Base-by-base conservation (phyloP, 306 rosid species). In the Sindora glabra region DNA sequence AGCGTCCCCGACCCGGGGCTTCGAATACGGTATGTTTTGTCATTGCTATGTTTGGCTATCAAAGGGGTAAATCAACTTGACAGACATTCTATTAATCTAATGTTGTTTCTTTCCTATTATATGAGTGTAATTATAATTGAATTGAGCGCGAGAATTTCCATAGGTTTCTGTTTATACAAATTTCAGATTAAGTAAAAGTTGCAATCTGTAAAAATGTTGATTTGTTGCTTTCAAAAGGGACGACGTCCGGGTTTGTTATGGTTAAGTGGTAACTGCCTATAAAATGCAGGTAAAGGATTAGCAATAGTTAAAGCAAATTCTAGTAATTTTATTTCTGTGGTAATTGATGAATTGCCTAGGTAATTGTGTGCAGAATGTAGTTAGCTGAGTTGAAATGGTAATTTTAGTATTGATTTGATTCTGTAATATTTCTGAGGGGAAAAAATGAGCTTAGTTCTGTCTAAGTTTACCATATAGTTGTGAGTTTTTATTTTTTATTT, bases 1-100 rank as follows among this genome's bases (percentile, higher is more conserved):
- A 85, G 59, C 92, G 86, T 52, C 86, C 78, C 19, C 49, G 86
- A 19, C 78, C 78, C 9, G 88, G 68, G 38, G 71, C 66, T 58
- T 76, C 78, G 3, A 85, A 79, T 26, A 74, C 88, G 73, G 92
- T 81, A 65, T 29, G 30, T 22, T 26, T 63, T 61, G 26, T 53
- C 41, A 26, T 26, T 57, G 24, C 8, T 26, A 18, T 36, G 72
- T 36, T 59, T 72, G 61, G 46, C 8, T 24, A 5, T 65, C 30
- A 34, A 40, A 58, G 48, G 55, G 45, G 39, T 62, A 4, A 9
- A 26, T 40, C 30, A 10, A 56, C 53, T 67, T 49, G 46, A 37
- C 10, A 49, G 23, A 12, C 26, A 51, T 34, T 58, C 25, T 44
- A 55, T 16, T 36, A 33, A 50, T 57, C 2, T 56, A 2, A 4